Percentiles rank a stretch among this genome's conserved stretches.
phyloP scores from a whole-genome alignment of 2,329 filamentous ascomycete genomes.

The Chaetothyriales sp. region DNA sequence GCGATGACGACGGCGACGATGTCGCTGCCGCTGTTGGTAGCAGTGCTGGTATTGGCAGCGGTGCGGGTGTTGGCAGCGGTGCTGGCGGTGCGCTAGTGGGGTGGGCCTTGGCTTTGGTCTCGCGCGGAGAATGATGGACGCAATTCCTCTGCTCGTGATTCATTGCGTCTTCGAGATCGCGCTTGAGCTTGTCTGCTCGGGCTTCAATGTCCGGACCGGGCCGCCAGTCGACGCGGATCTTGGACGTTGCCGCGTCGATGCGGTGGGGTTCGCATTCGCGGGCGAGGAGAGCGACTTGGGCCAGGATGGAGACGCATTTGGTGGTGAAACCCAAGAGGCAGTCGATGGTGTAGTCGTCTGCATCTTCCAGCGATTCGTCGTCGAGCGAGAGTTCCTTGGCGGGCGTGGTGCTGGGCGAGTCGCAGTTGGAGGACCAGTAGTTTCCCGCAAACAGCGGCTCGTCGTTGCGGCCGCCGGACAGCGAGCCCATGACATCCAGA shows the following conservation, averaged over 20 bases:
- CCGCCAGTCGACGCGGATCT: slow-evolving; percentile 42
- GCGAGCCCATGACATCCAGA: slow-evolving; percentile 62
- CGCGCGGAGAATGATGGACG: slow-evolving; percentile 25
- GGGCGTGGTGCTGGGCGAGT: slow-evolving; percentile 14
- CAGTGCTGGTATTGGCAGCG: not conserved
- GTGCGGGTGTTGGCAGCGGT: not conserved
- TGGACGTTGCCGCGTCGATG: slow-evolving; percentile 39
- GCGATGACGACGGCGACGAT: not conserved
- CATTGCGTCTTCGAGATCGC: slow-evolving; percentile 46
- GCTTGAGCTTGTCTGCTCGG: slow-evolving; percentile 47
- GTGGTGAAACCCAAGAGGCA: slow-evolving; percentile 70
- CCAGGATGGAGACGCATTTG: slow-evolving; percentile 55
- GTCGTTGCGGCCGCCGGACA: slow-evolving; percentile 46
- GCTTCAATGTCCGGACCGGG: slow-evolving; percentile 42
- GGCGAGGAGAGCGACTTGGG: slow-evolving; percentile 58
- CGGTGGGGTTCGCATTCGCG: slow-evolving; percentile 54
- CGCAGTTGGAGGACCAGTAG: slow-evolving; percentile 30
- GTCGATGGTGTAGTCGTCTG: slow-evolving; percentile 58
- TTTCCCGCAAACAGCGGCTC: slow-evolving; percentile 38
- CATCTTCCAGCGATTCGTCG: slow-evolving; percentile 40
- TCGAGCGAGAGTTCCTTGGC: slow-evolving; percentile 19
- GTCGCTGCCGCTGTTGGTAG: not conserved
- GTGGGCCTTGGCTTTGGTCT: slow-evolving; percentile 16
- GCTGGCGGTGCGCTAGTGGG: not conserved
- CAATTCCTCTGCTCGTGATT: slow-evolving; percentile 26